Conservation (phyloP, 2,329 filamentous ascomycete species). For the Cladosporium colombiae region DNA sequence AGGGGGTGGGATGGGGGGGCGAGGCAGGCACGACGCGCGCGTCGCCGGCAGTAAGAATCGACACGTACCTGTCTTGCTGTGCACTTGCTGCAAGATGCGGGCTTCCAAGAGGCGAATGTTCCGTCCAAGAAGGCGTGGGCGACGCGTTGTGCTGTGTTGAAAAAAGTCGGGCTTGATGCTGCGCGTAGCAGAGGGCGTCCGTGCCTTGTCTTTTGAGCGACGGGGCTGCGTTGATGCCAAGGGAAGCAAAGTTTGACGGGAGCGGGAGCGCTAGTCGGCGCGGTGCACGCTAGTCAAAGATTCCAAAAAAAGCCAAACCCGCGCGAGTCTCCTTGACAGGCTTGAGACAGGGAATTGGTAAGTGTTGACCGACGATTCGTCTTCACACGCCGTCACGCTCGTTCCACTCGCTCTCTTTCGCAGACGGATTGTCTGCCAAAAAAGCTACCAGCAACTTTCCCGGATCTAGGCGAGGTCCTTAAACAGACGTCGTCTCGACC, state of each 20-base stretch:
- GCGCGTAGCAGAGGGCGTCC: constrained; percentile 18
- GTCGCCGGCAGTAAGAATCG: background rate
- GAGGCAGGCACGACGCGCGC: constrained; percentile 6
- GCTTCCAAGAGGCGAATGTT: background rate
- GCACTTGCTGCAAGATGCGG: background rate
- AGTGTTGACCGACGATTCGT: constrained; percentile 3
- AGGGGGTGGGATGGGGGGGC: constrained; percentile 11
- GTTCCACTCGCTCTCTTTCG: background rate
- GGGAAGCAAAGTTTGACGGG: too few relatives aligned
- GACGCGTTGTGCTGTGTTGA: constrained; percentile 6
- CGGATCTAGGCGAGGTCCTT: background rate
- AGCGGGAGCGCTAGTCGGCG: background rate
- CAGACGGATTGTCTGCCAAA: background rate
- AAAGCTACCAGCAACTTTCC: background rate
- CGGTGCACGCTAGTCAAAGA: background rate
- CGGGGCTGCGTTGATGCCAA: too few relatives aligned
- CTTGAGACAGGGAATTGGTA: background rate
- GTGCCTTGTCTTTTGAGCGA: too few relatives aligned
- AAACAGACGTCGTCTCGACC: background rate
- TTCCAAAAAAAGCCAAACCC: too few relatives aligned
- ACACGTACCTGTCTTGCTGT: constrained; percentile 4
- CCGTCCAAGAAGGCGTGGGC: background rate
- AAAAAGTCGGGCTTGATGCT: constrained; percentile 11
- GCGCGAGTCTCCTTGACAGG: background rate
- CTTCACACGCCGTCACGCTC: background rate